phyloP scores from a whole-genome alignment of 345 rosid species.

The Excoecaria cochinchinensis region DNA sequence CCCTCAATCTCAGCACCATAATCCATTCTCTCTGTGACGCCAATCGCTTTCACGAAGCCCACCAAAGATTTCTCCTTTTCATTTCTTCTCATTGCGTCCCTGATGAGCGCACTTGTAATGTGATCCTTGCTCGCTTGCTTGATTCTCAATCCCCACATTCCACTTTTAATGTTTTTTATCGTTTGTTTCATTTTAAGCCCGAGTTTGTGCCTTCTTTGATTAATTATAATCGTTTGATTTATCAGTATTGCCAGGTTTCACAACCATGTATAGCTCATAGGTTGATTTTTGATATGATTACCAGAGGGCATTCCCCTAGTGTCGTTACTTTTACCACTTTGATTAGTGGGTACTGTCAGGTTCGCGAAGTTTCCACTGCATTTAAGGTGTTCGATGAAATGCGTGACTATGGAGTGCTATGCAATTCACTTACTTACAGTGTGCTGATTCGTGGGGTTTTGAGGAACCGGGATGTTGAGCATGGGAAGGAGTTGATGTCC shows the following conservation, averaged over 20 bases:
- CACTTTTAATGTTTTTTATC: constrained; percentile 40
- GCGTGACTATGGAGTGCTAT: constrained; percentile 40
- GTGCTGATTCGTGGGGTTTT: constrained; percentile 61
- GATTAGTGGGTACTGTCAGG: constrained; percentile 50
- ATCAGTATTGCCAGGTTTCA: constrained; percentile 51
- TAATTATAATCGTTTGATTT: constrained; percentile 70
- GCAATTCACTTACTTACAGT: constrained; percentile 64
- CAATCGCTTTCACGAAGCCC: constrained; percentile 63
- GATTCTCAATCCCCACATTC: constrained; percentile 48
- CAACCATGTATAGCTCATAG: constrained; percentile 52
- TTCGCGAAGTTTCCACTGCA: constrained; percentile 44
- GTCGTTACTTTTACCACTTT: constrained; percentile 72
- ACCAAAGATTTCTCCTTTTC: constrained; percentile 44
- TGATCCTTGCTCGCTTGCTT: constrained; percentile 64
- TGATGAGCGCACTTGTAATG: constrained; percentile 71
- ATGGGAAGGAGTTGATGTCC: constrained; percentile 42
- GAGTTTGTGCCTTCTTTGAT: constrained; percentile 65
- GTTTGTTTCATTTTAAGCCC: constrained; percentile 49
- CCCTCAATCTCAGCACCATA: constrained; percentile 66
- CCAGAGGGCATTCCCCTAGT: constrained; percentile 57
- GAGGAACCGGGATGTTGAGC: constrained; percentile 41
- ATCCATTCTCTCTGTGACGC: constrained; percentile 70
- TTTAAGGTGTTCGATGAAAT: constrained; percentile 72
- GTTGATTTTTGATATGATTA: constrained; percentile 57
- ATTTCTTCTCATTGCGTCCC: constrained; percentile 51